phyloP scores from a whole-genome alignment of 495 filamentous ascomycete genomes.

The Penicillium canescens region DNA sequence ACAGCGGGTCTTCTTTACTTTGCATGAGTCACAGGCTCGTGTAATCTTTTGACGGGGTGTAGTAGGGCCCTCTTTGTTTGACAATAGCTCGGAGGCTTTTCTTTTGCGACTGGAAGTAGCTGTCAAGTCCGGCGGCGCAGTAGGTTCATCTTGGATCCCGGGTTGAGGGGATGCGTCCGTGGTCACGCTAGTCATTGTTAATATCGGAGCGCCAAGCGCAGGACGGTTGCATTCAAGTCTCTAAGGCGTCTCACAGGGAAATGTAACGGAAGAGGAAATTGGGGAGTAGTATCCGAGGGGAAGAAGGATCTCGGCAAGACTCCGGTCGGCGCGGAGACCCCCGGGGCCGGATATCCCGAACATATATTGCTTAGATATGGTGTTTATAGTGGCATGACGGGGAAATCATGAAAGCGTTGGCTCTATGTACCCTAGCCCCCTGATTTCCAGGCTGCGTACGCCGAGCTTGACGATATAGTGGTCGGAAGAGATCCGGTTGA shows the following conservation, averaged over 20 bases:
- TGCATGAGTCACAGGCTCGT: conserved; percentile 49
- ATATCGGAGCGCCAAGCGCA: conserved; percentile 9
- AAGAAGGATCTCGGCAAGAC: conserved; percentile 5
- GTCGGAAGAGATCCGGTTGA: no score
- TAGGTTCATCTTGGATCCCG: conserved; percentile 5
- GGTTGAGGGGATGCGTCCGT: conserved; percentile 15
- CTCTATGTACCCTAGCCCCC: no score
- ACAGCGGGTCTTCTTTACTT: conserved; percentile 47
- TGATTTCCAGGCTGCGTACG: no score
- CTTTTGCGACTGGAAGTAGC: conserved; percentile 26
- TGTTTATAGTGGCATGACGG: no score
- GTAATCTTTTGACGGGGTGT: conserved; percentile 43
- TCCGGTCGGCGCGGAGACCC: conserved; percentile 7
- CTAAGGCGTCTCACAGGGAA: neutral
- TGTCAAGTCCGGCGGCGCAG: neutral
- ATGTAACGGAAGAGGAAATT: neutral
- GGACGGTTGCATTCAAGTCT: no score
- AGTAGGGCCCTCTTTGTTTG: conserved; percentile 18
- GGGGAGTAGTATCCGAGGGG: conserved; percentile 13
- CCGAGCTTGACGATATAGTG: no score
- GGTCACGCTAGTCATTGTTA: conserved; percentile 22
- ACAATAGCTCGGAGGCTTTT: conserved; percentile 27
- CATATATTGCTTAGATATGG: no score
- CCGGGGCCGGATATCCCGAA: no score
- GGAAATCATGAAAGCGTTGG: no score